phyloP scores from a whole-genome alignment of 345 rosid species.

The Moricandia arvensis region DNA sequence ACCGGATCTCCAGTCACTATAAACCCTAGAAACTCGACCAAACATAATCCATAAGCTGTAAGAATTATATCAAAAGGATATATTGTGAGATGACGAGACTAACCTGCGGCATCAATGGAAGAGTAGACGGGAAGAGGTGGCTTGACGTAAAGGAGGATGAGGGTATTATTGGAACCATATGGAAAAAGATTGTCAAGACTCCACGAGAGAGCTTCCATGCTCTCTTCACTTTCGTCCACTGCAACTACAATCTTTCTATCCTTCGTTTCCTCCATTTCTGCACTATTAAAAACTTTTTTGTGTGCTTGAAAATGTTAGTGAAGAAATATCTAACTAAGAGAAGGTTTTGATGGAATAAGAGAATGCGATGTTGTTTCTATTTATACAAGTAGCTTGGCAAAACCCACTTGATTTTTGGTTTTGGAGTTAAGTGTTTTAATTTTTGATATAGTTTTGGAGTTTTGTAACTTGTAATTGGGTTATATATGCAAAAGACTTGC shows the following conservation, averaged over 20 bases:
- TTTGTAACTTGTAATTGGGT: neutral
- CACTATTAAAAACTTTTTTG: neutral
- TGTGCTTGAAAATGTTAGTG: neutral
- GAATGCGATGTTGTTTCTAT: constrained; percentile 9
- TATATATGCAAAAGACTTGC: neutral
- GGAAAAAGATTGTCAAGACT: constrained; percentile 62
- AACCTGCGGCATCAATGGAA: constrained; percentile 66
- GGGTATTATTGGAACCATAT: constrained; percentile 37
- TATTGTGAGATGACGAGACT: neutral
- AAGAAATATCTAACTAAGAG: constrained; percentile 23
- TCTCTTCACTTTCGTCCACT: constrained; percentile 86
- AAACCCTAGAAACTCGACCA: constrained; percentile 44
- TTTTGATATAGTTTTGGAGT: neutral
- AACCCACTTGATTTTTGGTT: constrained; percentile 14
- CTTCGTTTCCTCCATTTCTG: constrained; percentile 31
- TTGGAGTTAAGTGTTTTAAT: constrained; percentile 12
- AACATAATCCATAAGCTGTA: neutral
- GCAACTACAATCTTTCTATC: constrained; percentile 67
- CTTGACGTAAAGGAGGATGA: constrained; percentile 79
- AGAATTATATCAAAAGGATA: neutral
- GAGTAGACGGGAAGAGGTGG: constrained; percentile 70
- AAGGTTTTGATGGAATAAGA: neutral
- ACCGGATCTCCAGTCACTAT: constrained; percentile 52
- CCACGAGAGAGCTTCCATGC: constrained; percentile 92
- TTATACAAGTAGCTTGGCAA: constrained; percentile 21